Conservation (phyloP, 495 filamentous ascomycete genomes). For the Trichoderma virens region DNA sequence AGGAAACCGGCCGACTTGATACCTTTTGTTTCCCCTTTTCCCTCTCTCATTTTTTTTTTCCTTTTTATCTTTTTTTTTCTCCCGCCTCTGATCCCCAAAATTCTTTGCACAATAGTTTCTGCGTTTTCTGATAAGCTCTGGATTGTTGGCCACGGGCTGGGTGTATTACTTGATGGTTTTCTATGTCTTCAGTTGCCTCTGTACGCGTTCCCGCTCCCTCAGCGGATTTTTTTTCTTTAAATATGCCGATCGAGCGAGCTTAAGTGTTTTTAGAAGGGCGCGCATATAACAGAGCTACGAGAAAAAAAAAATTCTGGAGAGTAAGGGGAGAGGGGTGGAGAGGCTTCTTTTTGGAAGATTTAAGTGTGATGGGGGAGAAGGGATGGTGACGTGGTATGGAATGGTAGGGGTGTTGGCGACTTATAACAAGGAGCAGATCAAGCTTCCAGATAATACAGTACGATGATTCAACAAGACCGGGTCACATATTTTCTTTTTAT, state of each 20-base stretch:
- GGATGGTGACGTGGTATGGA: not conserved
- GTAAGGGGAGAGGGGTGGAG: not conserved
- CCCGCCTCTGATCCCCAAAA: conserved; percentile 19
- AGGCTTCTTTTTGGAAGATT: not conserved
- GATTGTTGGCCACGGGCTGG: conserved; percentile 11
- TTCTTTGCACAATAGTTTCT: conserved; percentile 15
- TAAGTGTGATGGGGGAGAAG: not conserved
- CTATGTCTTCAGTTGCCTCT: not conserved
- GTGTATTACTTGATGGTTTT: conserved; percentile 15
- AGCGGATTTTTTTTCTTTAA: not conserved
- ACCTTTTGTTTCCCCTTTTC: conserved; percentile 5
- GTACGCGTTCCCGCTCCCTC: not conserved
- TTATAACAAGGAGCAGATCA: conserved; percentile 8
- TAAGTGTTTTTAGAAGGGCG: not conserved
- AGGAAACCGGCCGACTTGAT: conserved; percentile 8
- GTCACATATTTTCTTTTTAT: conserved; percentile 9
- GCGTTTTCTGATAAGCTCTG: conserved; percentile 14
- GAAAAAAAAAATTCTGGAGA: conserved; percentile 2
- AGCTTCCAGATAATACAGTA: conserved; percentile 5
- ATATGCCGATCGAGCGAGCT: conserved; percentile 4
- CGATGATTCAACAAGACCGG: conserved; percentile 7
- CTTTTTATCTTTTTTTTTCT: conserved; percentile 16
- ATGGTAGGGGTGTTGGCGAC: not conserved
- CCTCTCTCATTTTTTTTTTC: conserved; percentile 15
- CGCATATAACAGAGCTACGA: not conserved